Evolutionary conservation across 345 rosid species (phyloP).

Genomic region (Euphorbia pulcherrima): DNA sequence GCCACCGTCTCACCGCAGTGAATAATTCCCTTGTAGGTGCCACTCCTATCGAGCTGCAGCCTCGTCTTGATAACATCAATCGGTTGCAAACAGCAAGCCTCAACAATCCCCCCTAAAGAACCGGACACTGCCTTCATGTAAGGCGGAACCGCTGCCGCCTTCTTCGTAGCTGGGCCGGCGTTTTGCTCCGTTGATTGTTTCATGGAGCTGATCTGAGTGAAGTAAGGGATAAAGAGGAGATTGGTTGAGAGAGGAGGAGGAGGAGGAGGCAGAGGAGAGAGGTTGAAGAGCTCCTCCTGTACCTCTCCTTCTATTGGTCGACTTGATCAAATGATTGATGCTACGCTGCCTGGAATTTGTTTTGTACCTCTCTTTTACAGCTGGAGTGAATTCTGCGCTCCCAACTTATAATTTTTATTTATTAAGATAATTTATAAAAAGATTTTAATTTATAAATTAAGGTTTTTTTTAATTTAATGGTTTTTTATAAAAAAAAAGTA

Average conservation of each 20-base stretch:
- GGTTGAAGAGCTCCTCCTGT: neutral
- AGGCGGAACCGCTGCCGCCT: conserved; percentile 49
- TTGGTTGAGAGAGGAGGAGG: neutral
- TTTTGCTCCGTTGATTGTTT: neutral
- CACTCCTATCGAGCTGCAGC: conserved; percentile 70
- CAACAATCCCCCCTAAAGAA: conserved; percentile 81
- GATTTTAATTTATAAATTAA: too few species aligned
- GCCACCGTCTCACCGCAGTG: conserved; percentile 75
- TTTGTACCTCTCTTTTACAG: neutral
- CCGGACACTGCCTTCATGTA: conserved; percentile 93
- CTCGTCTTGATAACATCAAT: conserved; percentile 93
- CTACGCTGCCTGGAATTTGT: neutral
- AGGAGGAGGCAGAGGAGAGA: neutral
- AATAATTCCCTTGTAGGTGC: conserved; percentile 65
- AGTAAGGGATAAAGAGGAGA: too few species aligned
- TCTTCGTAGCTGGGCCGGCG: neutral
- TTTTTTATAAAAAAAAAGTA: too few species aligned
- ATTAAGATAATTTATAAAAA: too few species aligned
- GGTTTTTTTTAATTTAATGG: too few species aligned
- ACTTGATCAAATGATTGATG: neutral
- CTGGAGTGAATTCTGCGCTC: neutral
- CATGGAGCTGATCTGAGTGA: neutral
- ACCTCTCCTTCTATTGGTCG: neutral
- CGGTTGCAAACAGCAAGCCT: conserved; percentile 87
- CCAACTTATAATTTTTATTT: too few species aligned